Evolutionary conservation across 2,329 filamentous ascomycete species (phyloP).

Genomic region (Trichoderma guizhouense): DNA sequence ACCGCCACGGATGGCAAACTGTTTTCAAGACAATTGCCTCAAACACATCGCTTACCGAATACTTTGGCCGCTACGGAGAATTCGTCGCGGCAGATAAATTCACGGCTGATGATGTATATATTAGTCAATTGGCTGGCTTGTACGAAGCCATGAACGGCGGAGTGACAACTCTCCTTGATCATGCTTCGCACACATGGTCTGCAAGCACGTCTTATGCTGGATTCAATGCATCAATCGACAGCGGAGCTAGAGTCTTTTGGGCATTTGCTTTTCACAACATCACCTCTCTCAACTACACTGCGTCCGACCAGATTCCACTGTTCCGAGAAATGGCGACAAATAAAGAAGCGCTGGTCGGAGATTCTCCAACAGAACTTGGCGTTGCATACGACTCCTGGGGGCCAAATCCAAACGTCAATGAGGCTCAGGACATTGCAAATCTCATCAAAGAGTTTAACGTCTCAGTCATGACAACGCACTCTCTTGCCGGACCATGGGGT

Average conservation of each 20-base stretch:
- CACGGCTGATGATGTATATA: conserved; percentile 44
- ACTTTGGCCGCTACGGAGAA: conserved; percentile 42
- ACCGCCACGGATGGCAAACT: conserved; percentile 56
- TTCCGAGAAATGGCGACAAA: conserved; percentile 37
- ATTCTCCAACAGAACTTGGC: conserved; percentile 36
- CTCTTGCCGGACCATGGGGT: conserved; percentile 38
- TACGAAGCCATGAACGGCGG: conserved; percentile 51
- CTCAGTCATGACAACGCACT: conserved; percentile 46
- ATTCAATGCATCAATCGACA: conserved; percentile 45
- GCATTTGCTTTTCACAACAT: conserved; percentile 30
- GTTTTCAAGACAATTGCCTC: conserved; percentile 50
- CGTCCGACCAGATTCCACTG: conserved; percentile 37
- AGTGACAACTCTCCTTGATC: conserved; percentile 51
- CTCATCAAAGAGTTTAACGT: conserved; percentile 39
- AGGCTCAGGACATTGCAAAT: conserved; percentile 31
- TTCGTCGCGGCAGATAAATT: conserved; percentile 32
- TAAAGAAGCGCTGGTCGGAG: conserved; percentile 22
- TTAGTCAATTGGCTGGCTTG: conserved; percentile 44
- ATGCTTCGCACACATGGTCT: conserved; percentile 49
- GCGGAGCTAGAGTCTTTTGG: conserved; percentile 48
- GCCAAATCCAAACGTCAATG: conserved; percentile 24
- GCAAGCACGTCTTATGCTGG: conserved; percentile 42
- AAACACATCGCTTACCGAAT: conserved; percentile 49
- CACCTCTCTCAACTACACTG: conserved; percentile 27
- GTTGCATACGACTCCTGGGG: conserved; percentile 42